Evolutionary conservation across 768 basidiomycete genomes (phyloP).

Genomic region (Daedaleopsis nitida): DNA sequence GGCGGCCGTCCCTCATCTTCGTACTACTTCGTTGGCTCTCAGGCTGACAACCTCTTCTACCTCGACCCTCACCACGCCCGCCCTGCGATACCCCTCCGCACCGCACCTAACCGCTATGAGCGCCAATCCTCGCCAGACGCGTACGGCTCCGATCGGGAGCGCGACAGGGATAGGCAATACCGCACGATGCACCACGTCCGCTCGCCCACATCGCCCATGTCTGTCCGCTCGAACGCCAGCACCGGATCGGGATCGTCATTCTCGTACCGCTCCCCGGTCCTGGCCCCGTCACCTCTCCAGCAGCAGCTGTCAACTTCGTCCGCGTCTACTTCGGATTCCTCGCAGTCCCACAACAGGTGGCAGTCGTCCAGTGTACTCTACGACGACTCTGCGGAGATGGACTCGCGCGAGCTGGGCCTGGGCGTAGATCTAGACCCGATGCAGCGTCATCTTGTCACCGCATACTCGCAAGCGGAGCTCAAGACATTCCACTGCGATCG

Average conservation of each 20-base stretch:
- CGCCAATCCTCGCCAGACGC: slow-evolving; percentile 29
- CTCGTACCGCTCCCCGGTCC: slow-evolving; percentile 55
- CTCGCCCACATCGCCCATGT: slow-evolving; percentile 30
- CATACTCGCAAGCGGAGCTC: slow-evolving; percentile 74
- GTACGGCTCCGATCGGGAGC: slow-evolving; percentile 25
- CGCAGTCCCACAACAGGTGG: slow-evolving; percentile 32
- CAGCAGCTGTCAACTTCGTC: slow-evolving; percentile 57
- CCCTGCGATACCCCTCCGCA: slow-evolving; percentile 71
- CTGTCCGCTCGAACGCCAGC: slow-evolving; percentile 27
- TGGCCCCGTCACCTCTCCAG: slow-evolving; percentile 67
- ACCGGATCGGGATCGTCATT: slow-evolving; percentile 34
- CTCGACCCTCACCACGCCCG: slow-evolving; percentile 82
- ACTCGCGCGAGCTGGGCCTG: slow-evolving; percentile 40
- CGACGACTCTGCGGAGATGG: slow-evolving; percentile 33
- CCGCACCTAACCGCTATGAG: slow-evolving; percentile 36
- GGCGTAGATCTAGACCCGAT: slow-evolving; percentile 44
- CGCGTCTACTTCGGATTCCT: slow-evolving; percentile 33
- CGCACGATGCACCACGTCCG: slow-evolving; percentile 27
- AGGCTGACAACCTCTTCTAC: slow-evolving; percentile 85
- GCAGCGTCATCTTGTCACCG: slow-evolving; percentile 66
- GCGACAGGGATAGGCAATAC: slow-evolving; percentile 17
- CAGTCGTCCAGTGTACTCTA: slow-evolving; percentile 29
- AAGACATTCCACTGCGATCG: slow-evolving; percentile 96
- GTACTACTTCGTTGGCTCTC: slow-evolving; percentile 95
- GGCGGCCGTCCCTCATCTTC: slow-evolving; percentile 96